Evolutionary conservation across 805 yeast species (phyloP), one percentile per base, ranked within the genome.

Genomic region (Pichia pseudocactophila): DNA sequence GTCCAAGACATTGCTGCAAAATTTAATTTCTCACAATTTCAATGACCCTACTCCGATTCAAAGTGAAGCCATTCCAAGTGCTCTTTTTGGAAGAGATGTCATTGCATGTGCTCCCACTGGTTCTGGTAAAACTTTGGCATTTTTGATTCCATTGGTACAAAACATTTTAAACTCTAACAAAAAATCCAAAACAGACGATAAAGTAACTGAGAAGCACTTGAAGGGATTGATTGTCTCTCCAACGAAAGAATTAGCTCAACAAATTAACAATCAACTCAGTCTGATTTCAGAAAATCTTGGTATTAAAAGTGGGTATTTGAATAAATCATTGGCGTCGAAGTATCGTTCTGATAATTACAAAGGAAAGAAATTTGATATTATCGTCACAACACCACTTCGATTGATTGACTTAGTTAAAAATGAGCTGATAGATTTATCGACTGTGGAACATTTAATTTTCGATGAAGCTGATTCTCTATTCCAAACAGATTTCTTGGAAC

Each of bases 101-200:
- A 68, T 92, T 34, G 95, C 95, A 1, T 86, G 96, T 70, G 97
- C 97, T 0, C 97, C 97, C 37, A 92, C 98, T 1, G 98, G 98
- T 53, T 87, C 97, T 4, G 98, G 98, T 69, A 92, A 92, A 59
- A 92, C 98, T 0, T 68, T 92, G 38, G 95, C 97, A 26, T 92
- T 83, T 57, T 65, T 85, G 43, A 75, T 88, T 15, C 98, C 99
- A 4, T 53, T 90, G 52, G 62, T 92, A 17, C 92, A 85, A 51
- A 55, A 62, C 37, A 33, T 53, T 7, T 36, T 68, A 15, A 44
- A 54, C 25, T 36, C 42, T 12, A 12, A 55, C 84, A 50, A 61
- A 84, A 22, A 85, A 78, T 48, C 48, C 53, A 39, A 41, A 58
- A 34, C 35, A 30, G 33, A 17, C 19, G 12, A 28, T 28, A 8